Conservation (phyloP, 345 rosid species). For the Atalantia buxifolia region DNA sequence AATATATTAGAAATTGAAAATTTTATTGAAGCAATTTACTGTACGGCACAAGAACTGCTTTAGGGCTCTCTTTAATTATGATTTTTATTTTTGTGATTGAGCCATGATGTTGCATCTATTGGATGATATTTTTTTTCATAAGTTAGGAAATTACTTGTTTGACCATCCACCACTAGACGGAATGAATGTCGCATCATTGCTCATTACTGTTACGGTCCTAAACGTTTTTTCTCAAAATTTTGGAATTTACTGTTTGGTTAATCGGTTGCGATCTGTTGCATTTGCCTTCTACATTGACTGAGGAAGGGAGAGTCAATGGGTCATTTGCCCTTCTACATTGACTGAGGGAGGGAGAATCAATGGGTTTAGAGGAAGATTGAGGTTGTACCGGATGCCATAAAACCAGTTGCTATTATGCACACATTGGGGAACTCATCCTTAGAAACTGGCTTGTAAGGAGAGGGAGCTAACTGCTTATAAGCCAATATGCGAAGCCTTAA, state of each 20-base stretch:
- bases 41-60: background rate
- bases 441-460: too few species aligned
- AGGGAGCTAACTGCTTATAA: too few species aligned
- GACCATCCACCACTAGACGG: background rate
- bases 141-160: background rate
- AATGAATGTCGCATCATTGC: background rate
- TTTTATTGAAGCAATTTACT: background rate
- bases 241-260: background rate
- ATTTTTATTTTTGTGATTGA: background rate
- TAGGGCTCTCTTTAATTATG: background rate
- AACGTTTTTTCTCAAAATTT: background rate
- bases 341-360: background rate
- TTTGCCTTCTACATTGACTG: background rate
- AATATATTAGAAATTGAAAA: background rate
- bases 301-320: background rate
- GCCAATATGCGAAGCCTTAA: too few species aligned
- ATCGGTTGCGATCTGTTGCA: background rate
- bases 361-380: background rate
- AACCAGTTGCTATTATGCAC: background rate
- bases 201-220: background rate
- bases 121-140: background rate
- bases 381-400: background rate
- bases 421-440: too few species aligned
- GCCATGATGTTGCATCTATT: background rate
- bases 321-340: background rate